These are phyloP conservation scores for Gnomoniopsis smithogilvyi DNA, from an alignment of 2,329 filamentous ascomycete genomes.

Conservation along the genomic window DNA sequence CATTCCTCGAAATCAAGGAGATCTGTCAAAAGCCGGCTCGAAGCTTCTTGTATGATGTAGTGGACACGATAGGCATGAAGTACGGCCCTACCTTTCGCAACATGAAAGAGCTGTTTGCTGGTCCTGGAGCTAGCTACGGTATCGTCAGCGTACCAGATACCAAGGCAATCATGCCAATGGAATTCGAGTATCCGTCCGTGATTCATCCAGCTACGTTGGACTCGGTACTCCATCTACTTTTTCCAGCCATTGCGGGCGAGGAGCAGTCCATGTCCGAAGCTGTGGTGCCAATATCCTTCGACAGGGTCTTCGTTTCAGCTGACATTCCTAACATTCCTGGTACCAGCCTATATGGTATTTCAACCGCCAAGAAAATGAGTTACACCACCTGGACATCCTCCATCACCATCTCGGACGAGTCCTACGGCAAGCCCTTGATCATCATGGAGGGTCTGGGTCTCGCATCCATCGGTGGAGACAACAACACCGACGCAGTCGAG, in stretches of 20 bases:
- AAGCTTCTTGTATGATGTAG: conserved; percentile 1
- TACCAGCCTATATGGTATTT: not conserved
- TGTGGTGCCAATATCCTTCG: conserved; percentile 2
- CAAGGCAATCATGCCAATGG: not conserved
- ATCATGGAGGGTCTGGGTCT: conserved; percentile 1
- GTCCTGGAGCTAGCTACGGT: not conserved
- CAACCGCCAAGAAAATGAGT: conserved; percentile 1
- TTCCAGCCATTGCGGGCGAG: not conserved
- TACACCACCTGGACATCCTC: conserved; percentile 5
- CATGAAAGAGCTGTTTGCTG: not conserved
- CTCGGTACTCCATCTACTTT: not conserved
- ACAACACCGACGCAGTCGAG: not conserved
- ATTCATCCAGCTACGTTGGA: conserved; percentile 1
- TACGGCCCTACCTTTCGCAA: conserved; percentile 3
- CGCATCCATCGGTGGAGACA: conserved; percentile 1
- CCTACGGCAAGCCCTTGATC: not conserved
- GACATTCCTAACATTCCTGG: not conserved
- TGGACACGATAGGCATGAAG: conserved; percentile 1
- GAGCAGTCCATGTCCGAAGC: conserved; percentile 5
- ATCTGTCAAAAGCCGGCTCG: not conserved
- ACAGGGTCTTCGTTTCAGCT: conserved; percentile 6
- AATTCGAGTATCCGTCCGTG: conserved; percentile 1
- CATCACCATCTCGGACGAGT: not conserved
- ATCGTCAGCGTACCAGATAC: not conserved
- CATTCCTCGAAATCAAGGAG: not conserved